Conservation (phyloP, 2,329 filamentous ascomycete species). For the Penicillium sp. region DNA sequence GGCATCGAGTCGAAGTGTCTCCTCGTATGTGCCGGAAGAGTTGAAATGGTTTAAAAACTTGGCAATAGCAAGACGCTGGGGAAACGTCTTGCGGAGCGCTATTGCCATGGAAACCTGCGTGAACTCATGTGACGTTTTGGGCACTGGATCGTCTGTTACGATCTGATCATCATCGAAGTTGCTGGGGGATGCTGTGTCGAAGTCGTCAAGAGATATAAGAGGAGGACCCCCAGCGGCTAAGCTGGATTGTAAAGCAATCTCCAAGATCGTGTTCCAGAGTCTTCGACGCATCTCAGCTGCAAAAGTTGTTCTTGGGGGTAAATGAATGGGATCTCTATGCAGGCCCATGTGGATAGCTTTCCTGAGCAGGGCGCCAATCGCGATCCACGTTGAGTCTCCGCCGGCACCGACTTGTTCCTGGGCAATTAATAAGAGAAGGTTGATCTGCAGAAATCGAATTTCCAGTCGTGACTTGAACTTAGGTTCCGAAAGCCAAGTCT, state of each 20-base stretch:
- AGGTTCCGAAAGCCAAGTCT: conserved; percentile 26
- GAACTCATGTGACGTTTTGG: conserved; percentile 24
- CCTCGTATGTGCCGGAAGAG: conserved; percentile 13
- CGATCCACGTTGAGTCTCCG: conserved; percentile 33
- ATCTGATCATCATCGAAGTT: conserved; percentile 30
- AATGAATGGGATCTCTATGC: conserved; percentile 27
- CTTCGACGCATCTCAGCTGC: conserved; percentile 26
- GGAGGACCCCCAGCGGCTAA: conserved; percentile 29
- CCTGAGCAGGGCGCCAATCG: conserved; percentile 27
- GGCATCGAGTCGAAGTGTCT: conserved; percentile 26
- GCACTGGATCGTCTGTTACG: conserved; percentile 20
- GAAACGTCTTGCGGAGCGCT: conserved; percentile 34
- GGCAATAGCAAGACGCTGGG: conserved; percentile 32
- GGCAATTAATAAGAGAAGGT: conserved; percentile 32
- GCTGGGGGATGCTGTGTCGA: conserved; percentile 25
- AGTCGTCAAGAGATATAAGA: conserved; percentile 28
- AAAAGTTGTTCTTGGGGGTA: conserved; percentile 14
- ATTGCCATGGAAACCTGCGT: conserved; percentile 35
- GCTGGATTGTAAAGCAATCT: conserved; percentile 29
- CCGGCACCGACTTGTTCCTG: conserved; percentile 29
- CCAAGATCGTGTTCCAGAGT: conserved; percentile 35
- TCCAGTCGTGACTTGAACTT: conserved; percentile 24
- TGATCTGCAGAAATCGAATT: conserved; percentile 25
- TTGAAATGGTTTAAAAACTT: conserved; percentile 26
- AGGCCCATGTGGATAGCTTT: conserved; percentile 30